Evolutionary conservation across 768 basidiomycete species (phyloP).

Genomic region (Tricholoma terreum): DNA sequence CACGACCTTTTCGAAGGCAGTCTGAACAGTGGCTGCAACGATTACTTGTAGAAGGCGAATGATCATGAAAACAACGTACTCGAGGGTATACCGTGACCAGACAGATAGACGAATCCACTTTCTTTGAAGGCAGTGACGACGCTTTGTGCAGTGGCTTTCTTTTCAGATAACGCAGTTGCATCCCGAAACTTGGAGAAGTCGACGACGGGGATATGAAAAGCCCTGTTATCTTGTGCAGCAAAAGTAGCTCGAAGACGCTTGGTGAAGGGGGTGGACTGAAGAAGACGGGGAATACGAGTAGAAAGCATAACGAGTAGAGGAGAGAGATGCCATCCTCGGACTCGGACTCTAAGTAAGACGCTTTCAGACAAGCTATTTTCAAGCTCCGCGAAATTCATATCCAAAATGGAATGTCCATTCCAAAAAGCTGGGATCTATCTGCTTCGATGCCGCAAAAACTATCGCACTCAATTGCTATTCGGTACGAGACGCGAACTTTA

Average conservation of each 20-base stretch:
- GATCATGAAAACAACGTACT: slow-evolving; percentile 23
- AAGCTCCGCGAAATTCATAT: too few species aligned
- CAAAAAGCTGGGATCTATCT: too few species aligned
- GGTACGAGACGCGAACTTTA: too few species aligned
- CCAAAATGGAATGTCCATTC: too few species aligned
- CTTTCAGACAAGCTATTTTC: too few species aligned
- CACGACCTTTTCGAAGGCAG: slow-evolving; percentile 62
- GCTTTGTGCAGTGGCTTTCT: slow-evolving; percentile 58
- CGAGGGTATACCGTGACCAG: slow-evolving; percentile 65
- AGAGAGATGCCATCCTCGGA: background rate
- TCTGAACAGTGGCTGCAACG: slow-evolving; percentile 43
- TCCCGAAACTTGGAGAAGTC: slow-evolving; percentile 69
- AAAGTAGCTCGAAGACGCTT: slow-evolving; percentile 27
- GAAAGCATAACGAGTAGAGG: background rate
- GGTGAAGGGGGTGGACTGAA: slow-evolving; percentile 12
- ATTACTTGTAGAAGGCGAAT: background rate
- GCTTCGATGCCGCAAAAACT: too few species aligned
- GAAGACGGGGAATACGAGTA: slow-evolving; percentile 4
- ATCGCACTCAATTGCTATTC: too few species aligned
- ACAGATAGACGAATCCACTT: slow-evolving; percentile 78
- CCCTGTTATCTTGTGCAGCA: slow-evolving; percentile 15
- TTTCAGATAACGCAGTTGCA: slow-evolving; percentile 50
- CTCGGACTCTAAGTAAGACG: too few species aligned
- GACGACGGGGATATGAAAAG: slow-evolving; percentile 71
- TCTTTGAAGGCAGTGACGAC: slow-evolving; percentile 78